Conservation (phyloP, 495 filamentous ascomycete genomes). For the Aspergillus baeticus region DNA sequence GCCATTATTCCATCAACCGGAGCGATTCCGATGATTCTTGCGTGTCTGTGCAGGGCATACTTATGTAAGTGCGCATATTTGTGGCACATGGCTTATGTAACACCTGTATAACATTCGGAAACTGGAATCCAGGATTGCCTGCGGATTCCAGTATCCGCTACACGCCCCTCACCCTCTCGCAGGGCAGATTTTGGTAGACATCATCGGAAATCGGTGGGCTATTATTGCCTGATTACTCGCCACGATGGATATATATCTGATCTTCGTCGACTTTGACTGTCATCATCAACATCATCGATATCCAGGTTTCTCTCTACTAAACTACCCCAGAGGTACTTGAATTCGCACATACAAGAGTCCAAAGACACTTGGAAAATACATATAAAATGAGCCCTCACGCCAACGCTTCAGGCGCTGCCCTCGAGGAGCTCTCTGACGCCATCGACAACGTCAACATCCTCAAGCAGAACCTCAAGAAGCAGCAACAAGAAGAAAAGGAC, state of each 20-base stretch:
- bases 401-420: slow-evolving; percentile 52
- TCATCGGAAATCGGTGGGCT: neutral
- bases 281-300: neutral
- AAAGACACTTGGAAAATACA: slow-evolving; percentile 21
- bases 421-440: slow-evolving; percentile 77
- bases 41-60: no score
- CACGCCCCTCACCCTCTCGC: slow-evolving; percentile 4
- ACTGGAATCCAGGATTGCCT: slow-evolving; percentile 7
- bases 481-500: slow-evolving; percentile 39
- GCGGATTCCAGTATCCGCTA: slow-evolving; percentile 32
- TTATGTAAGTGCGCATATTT: no score
- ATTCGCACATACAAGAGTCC: slow-evolving; percentile 14
- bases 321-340: neutral
- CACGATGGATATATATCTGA: slow-evolving; percentile 6
- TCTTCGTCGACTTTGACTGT: neutral
- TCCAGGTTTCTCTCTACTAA: slow-evolving; percentile 22
- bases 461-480: slow-evolving; percentile 54
- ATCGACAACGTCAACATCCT: slow-evolving; percentile 81
- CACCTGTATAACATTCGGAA: slow-evolving; percentile 1
- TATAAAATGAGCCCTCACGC: slow-evolving; percentile 45
- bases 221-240: neutral
- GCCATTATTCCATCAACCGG: slow-evolving; percentile 10
- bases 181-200: neutral
- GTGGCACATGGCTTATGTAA: no score
- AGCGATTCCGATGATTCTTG: neutral